Evolutionary conservation across 768 basidiomycete species (phyloP).

Genomic region (Kockovaella imperatae): DNA sequence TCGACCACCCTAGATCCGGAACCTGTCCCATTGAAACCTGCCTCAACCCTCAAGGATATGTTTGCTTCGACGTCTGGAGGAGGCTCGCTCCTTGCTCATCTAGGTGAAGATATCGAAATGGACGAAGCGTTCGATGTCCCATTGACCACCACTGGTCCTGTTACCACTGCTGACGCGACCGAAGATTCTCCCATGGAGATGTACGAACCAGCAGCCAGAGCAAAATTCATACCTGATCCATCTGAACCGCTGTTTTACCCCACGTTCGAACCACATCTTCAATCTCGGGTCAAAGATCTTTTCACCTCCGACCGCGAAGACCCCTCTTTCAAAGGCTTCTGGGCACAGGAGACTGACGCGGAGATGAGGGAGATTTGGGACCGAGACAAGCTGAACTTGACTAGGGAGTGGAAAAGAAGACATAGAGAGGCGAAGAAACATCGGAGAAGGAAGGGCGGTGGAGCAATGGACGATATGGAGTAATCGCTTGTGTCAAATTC

Average conservation of each 20-base stretch:
- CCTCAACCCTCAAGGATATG: slow-evolving; percentile 12
- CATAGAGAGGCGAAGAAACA: slow-evolving; percentile 45
- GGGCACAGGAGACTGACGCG: slow-evolving; percentile 22
- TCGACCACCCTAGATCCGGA: slow-evolving; percentile 1
- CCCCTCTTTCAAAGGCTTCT: slow-evolving; percentile 17
- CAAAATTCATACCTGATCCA: slow-evolving; percentile 23
- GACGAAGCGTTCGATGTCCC: slow-evolving; percentile 38
- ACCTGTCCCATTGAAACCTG: not conserved
- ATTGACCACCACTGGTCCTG: slow-evolving; percentile 5
- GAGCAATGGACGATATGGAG: slow-evolving; percentile 25
- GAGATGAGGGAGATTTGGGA: slow-evolving; percentile 43
- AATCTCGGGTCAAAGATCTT: not conserved
- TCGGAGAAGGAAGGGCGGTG: slow-evolving; percentile 29
- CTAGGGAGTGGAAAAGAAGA: slow-evolving; percentile 44
- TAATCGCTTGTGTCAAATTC: no score
- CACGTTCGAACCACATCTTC: slow-evolving; percentile 4
- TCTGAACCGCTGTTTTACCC: slow-evolving; percentile 33
- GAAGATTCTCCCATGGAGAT: slow-evolving; percentile 4
- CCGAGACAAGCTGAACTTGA: slow-evolving; percentile 39
- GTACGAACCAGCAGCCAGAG: not conserved
- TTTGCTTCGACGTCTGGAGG: slow-evolving; percentile 8
- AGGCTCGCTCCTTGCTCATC: slow-evolving; percentile 27
- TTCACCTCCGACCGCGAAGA: not conserved
- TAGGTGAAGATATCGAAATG: slow-evolving; percentile 38
- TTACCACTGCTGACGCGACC: not conserved